A percentile compares a stretch with the other conserved stretches of the same genome.
Conservation (phyloP, 306 rosid genomes). For the Casuarina glauca region DNA sequence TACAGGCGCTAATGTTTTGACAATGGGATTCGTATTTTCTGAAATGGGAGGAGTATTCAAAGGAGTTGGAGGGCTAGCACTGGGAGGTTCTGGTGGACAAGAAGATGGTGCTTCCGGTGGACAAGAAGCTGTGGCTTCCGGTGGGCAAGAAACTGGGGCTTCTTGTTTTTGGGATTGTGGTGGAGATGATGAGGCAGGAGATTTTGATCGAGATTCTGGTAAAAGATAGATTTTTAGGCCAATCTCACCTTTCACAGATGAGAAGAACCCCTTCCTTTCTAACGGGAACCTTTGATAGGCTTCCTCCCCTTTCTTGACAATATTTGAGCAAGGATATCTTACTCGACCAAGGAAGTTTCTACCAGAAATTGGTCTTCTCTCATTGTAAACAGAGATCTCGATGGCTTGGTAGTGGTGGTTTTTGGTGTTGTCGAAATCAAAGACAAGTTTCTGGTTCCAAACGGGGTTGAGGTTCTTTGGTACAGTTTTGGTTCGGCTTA, state of each 20-base stretch:
- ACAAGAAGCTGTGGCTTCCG: background rate
- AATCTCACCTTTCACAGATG: slow-evolving; percentile 74
- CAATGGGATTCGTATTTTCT: slow-evolving; percentile 21
- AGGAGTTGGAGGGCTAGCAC: slow-evolving; percentile 19
- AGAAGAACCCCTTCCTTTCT: slow-evolving; percentile 58
- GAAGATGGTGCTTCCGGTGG: no score
- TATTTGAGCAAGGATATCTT: slow-evolving; percentile 64
- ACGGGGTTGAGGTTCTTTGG: slow-evolving; percentile 67
- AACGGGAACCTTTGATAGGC: slow-evolving; percentile 58
- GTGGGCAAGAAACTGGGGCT: slow-evolving; percentile 31
- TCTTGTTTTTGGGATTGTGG: slow-evolving; percentile 22
- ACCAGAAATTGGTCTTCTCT: slow-evolving; percentile 42
- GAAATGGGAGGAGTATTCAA: slow-evolving; percentile 24
- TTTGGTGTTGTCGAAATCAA: slow-evolving; percentile 43
- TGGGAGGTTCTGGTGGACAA: slow-evolving; percentile 15
- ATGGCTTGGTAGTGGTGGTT: slow-evolving; percentile 44
- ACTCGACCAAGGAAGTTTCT: slow-evolving; percentile 59
- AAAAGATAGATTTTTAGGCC: slow-evolving; percentile 62
- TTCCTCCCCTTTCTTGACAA: slow-evolving; percentile 61
- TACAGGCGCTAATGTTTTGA: slow-evolving; percentile 24
- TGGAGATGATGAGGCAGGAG: slow-evolving; percentile 16
- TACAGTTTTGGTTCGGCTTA: slow-evolving; percentile 54
- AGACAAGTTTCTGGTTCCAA: slow-evolving; percentile 53
- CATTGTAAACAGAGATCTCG: slow-evolving; percentile 52
- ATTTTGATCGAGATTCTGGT: slow-evolving; percentile 36